phyloP scores from a whole-genome alignment of 2,329 filamentous ascomycete species.

The Sporothrix globosa region DNA sequence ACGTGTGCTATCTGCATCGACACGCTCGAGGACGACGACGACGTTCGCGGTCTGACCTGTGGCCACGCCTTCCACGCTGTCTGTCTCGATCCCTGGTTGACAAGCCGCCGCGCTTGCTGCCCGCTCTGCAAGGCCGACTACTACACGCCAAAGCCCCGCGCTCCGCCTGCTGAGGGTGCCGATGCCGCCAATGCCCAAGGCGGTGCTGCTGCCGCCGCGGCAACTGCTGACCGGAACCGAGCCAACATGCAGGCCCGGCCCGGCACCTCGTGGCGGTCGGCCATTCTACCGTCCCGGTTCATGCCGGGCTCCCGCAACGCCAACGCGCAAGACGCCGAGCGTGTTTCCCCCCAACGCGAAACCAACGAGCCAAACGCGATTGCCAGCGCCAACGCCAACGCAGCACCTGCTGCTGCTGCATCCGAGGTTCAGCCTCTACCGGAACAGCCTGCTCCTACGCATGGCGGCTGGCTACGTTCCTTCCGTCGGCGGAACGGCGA shows the following conservation, averaged over 20 bases:
- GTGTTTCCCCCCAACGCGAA: neutral
- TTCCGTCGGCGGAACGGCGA: conserved; percentile 30
- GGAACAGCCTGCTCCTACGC: conserved; percentile 7
- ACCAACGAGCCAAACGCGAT: neutral
- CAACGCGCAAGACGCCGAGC: neutral
- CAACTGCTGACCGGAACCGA: conserved; percentile 43
- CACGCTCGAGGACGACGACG: conserved; percentile 89
- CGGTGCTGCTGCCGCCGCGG: conserved; percentile 41
- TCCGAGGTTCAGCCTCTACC: neutral
- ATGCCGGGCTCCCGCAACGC: conserved; percentile 15
- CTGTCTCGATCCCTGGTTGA: conserved; percentile 96
- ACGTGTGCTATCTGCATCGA: conserved; percentile 97
- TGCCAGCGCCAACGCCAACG: neutral
- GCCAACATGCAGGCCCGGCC: conserved; percentile 54
- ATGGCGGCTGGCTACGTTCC: conserved; percentile 27
- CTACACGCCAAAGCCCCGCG: conserved; percentile 87
- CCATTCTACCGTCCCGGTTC: conserved; percentile 21
- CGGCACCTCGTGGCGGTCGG: conserved; percentile 46
- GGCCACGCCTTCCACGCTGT: conserved; percentile 98
- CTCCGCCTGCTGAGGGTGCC: conserved; percentile 51
- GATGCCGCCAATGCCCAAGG: neutral
- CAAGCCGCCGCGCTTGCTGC: conserved; percentile 89
- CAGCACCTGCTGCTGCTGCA: neutral
- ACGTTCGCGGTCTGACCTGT: conserved; percentile 89
- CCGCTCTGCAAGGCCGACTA: conserved; percentile 98